Evolutionary conservation across 495 filamentous ascomycete genomes (phyloP).

Genomic region (Xylaria grammica): DNA sequence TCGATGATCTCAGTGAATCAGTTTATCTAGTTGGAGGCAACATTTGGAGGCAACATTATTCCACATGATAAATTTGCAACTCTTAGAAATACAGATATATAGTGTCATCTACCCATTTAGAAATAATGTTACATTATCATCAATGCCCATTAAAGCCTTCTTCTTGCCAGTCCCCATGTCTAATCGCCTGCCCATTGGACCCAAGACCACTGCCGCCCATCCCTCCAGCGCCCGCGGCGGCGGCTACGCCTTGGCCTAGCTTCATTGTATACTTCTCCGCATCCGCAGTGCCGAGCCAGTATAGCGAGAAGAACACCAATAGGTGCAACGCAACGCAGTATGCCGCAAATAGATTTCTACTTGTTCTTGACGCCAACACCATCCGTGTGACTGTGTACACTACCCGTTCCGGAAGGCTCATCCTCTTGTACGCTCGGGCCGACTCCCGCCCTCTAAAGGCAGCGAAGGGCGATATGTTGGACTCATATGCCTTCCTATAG

Average conservation of each 20-base stretch:
- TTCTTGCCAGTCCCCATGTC: constrained; percentile 43
- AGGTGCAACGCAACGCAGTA: constrained; percentile 92
- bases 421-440: constrained; percentile 89
- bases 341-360: constrained; percentile 91
- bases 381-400: constrained; percentile 91
- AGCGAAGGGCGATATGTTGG: constrained; percentile 92
- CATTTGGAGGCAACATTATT: too few species aligned
- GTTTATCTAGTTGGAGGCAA: too few species aligned
- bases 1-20: too few species aligned
- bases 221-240: constrained; percentile 36
- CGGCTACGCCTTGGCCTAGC: constrained; percentile 40
- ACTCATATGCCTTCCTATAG: constrained; percentile 93
- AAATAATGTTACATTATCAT: constrained; percentile 16
- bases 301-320: constrained; percentile 83
- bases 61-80: neutral
- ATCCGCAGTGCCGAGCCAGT: constrained; percentile 71
- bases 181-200: constrained; percentile 25
- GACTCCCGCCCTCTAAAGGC: constrained; percentile 92
- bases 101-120: neutral
- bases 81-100: constrained; percentile 9
- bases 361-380: constrained; percentile 86
- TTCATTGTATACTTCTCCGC: constrained; percentile 44
- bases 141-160: constrained; percentile 46
- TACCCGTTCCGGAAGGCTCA: constrained; percentile 87
- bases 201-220: constrained; percentile 26